These are phyloP conservation scores for Botrytis deweyae DNA, from an alignment of 2,329 filamentous ascomycete species.

Conservation along the genomic window DNA sequence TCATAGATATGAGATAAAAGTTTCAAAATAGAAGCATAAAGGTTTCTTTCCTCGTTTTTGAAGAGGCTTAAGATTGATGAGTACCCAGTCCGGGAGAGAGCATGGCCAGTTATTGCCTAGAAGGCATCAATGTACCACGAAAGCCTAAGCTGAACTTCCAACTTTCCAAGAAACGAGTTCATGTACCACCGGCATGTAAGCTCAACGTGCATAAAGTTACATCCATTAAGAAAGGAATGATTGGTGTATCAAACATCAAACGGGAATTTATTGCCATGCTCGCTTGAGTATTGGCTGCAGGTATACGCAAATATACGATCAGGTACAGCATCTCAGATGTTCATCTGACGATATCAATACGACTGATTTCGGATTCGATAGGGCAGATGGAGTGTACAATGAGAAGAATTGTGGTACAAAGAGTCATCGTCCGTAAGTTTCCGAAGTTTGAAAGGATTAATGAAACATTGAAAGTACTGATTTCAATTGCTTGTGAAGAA, in stretches of 20 bases:
- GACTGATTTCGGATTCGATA: conserved; percentile 13
- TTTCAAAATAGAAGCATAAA: not conserved
- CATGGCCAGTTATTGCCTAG: not conserved
- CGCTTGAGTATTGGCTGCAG: conserved; percentile 11
- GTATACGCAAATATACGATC: conserved; percentile 6
- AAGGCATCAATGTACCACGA: not conserved
- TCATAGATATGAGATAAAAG: not conserved
- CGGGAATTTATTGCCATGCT: conserved; percentile 3
- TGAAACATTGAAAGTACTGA: not conserved
- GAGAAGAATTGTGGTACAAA: not conserved
- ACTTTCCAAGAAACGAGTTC: conserved; percentile 5
- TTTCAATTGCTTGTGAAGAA: conserved; percentile 1
- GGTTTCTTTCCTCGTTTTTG: not conserved
- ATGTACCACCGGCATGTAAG: not conserved
- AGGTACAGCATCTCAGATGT: conserved; percentile 13
- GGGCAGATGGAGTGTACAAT: not conserved
- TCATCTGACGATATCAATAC: conserved; percentile 13
- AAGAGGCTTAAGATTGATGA: not conserved
- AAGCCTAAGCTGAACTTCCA: conserved; percentile 12
- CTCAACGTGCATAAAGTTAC: conserved; percentile 5
- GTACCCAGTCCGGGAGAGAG: not conserved
- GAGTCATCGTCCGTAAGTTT: not conserved
- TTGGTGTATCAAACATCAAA: conserved; percentile 7
- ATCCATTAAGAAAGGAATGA: not conserved
- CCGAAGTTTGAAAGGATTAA: not conserved